Base-by-base conservation (phyloP, 495 filamentous ascomycete genomes). In the Penicillium longicatenatum region DNA sequence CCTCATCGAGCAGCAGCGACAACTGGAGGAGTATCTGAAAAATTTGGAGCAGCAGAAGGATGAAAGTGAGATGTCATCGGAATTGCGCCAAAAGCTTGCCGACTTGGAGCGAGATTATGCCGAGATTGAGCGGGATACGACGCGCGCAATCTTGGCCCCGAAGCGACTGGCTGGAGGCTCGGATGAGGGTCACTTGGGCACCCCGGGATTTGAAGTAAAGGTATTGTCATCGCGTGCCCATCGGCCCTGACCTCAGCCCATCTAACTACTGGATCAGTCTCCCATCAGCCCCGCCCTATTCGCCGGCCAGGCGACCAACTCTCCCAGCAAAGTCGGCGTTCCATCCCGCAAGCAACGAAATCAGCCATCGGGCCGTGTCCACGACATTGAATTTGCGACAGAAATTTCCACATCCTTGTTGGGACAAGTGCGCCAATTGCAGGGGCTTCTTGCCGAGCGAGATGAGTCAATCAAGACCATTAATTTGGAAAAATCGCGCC, bases 361-460 rank as follows among this genome's bases (percentile, higher is more conserved):
- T 65, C 94, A 97, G 69, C 89, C 90, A 2, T 82, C 88, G 6
- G 91, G 82, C 63, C 86, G 91, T 19, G 86, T 93, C 12, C 87
- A 97, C 70, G 93, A 98, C 66, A 94, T 98, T 65, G 90, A 97
- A 65, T 96, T 98, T 61, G 93, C 92, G 3, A 91, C 95, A 12
- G 93, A 98, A 60, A 95, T 98, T 51, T 95, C 89, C 63, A 94
- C 89, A 16, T 95, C 91, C 1, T 77, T 98, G 17, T 85, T 98
- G 26, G 83, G 86, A 19, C 94, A 98, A 72, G 89, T 97, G 21
- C 88, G 93, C 26, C 89, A 91, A 68, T 71, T 98, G 55, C 94
- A 98, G 70, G 83, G 84, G 2, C 76, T 93, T 31, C 81, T 98
- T 3, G 82, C 84, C 1, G 91, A 97, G 75, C 87, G 89, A 50